phyloP scores from a whole-genome alignment of 208 protist genomes.

The Sergeia podlipaevii region DNA sequence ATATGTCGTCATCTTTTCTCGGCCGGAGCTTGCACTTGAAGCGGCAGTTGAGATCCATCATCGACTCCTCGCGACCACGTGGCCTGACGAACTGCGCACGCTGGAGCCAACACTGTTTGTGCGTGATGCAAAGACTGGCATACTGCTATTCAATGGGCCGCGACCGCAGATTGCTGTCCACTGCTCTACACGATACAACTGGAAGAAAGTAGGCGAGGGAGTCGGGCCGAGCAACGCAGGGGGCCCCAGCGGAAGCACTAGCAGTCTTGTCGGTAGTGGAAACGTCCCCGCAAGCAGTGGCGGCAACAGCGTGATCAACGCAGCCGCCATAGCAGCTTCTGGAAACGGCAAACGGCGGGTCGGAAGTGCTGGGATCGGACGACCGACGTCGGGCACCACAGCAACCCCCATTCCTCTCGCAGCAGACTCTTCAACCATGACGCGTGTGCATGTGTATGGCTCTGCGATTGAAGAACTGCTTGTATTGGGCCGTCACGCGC shows the following conservation, averaged over 20 bases:
- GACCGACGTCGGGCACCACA: background rate
- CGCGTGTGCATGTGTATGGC: conserved; percentile 36
- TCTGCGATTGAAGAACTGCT: conserved; percentile 51
- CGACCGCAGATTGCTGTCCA: conserved; percentile 63
- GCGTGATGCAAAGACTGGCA: conserved; percentile 33
- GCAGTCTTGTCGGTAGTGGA: too few relatives aligned
- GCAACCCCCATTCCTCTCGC: background rate
- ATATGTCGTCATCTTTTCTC: conserved; percentile 62
- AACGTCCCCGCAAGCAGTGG: too few relatives aligned
- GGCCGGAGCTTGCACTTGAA: conserved; percentile 44
- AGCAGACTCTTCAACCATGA: background rate
- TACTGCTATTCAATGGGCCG: conserved; percentile 67
- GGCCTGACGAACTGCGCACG: conserved; percentile 50
- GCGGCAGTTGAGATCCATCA: conserved; percentile 59
- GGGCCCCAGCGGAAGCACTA: too few relatives aligned
- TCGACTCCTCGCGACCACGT: conserved; percentile 32
- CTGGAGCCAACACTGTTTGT: conserved; percentile 62
- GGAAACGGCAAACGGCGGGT: background rate
- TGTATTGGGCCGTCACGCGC: conserved; percentile 30
- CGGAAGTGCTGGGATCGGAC: too few relatives aligned
- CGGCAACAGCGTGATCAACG: background rate
- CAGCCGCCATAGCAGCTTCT: background rate
- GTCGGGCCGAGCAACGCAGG: background rate
- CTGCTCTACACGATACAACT: conserved; percentile 31
- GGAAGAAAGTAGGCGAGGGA: background rate